A percentile compares a stretch with the other conserved stretches of the same genome.
These are phyloP conservation scores for Puccinia hordei DNA, from an alignment of 1,284 basidiomycete species.

Conservation along the genomic window DNA sequence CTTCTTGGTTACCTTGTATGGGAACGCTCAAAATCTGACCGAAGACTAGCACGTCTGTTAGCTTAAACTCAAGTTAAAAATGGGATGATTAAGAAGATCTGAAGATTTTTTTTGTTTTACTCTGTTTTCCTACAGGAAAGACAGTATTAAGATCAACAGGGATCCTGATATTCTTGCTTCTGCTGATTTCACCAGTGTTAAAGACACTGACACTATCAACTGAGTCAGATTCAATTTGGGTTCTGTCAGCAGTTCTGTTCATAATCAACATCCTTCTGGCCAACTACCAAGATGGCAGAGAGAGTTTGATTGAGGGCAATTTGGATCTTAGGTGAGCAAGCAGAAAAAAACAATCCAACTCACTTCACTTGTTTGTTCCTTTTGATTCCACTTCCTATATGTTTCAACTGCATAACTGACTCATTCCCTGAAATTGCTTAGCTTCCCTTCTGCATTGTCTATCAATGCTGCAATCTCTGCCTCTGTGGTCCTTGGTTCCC, in stretches of 20 bases:
- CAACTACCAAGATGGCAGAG: conserved; percentile 66
- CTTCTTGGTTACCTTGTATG: conserved; percentile 13
- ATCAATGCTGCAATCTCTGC: conserved; percentile 93
- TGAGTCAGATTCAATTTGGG: conserved; percentile 96
- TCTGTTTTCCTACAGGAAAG: conserved; percentile 16
- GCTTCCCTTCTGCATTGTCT: conserved; percentile 83
- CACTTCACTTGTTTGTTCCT: no score
- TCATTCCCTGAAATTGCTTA: conserved; percentile 58
- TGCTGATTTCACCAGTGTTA: conserved; percentile 86
- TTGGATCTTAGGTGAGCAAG: conserved; percentile 52
- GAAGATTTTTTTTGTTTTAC: background rate
- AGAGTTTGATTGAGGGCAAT: conserved; percentile 54
- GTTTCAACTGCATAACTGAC: conserved; percentile 17
- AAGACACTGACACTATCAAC: conserved; percentile 90
- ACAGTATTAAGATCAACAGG: conserved; percentile 63
- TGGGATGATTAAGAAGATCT: background rate
- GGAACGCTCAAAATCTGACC: conserved; percentile 66
- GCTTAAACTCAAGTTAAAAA: conserved; percentile 53
- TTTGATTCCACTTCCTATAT: conserved; percentile 37
- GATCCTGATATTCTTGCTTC: conserved; percentile 80
- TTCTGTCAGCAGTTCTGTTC: conserved; percentile 72
- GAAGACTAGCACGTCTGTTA: conserved; percentile 63
- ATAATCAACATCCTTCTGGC: conserved; percentile 68
- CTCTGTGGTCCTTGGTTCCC: conserved; percentile 88
- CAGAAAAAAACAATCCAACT: no score